A percentile compares a stretch with the other conserved stretches of the same genome.
Evolutionary conservation across 345 rosid species (phyloP).

Genomic region (Eucalyptus pauciflora): DNA sequence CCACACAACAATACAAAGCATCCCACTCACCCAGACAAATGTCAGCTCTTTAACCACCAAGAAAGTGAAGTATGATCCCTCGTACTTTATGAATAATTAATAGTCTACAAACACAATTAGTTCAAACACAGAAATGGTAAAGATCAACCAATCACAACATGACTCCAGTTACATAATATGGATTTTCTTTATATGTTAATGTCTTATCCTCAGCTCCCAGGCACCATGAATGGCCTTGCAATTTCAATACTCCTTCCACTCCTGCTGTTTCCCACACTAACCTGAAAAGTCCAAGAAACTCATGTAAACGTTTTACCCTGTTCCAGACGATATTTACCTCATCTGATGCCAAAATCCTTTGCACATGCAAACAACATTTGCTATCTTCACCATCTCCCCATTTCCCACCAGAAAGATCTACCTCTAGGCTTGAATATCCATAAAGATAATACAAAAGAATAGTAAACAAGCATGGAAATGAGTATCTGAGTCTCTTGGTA

Average conservation of each 20-base stretch:
- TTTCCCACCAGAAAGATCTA: constrained; percentile 35
- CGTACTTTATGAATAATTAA: too few species aligned
- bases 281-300: constrained; percentile 38
- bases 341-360: constrained; percentile 43
- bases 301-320: constrained; percentile 52
- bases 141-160: constrained; percentile 9
- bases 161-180: constrained; percentile 43
- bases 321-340: constrained; percentile 43
- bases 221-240: constrained; percentile 55
- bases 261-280: constrained; percentile 69
- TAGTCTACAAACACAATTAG: background rate
- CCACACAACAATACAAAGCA: too few species aligned
- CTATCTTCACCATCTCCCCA: constrained; percentile 7
- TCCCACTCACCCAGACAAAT: too few species aligned
- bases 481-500: constrained; percentile 46
- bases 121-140: background rate
- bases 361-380: constrained; percentile 34
- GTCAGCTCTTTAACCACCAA: too few species aligned
- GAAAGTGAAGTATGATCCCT: too few species aligned
- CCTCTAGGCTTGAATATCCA: too few species aligned
- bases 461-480: constrained; percentile 64
- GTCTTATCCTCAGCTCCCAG: background rate
- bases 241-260: constrained; percentile 38
- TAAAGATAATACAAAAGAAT: constrained; percentile 1
- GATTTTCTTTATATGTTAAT: constrained; percentile 30